Percentiles rank a stretch among this genome's conserved stretches.
phyloP scores from a whole-genome alignment of 2,329 filamentous ascomycete genomes.

The Pseudogymnoascus sp. region DNA sequence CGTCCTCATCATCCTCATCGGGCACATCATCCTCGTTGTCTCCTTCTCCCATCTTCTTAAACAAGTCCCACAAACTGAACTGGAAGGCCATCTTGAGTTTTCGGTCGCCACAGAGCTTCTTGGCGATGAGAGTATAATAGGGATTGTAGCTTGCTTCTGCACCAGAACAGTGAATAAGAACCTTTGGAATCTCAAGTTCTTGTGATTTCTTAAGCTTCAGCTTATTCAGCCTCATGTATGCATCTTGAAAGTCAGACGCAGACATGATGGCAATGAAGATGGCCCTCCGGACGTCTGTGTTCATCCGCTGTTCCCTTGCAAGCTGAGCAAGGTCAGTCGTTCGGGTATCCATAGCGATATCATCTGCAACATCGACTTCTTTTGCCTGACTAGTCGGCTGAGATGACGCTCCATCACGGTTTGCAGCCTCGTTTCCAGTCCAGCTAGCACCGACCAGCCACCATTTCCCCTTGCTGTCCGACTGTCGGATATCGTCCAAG shows the following conservation, averaged over 20 bases:
- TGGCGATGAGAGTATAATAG: constrained; percentile 83
- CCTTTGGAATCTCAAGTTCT: constrained; percentile 75
- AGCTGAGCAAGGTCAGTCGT: constrained; percentile 27
- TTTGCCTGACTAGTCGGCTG: constrained; percentile 26
- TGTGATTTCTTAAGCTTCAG: constrained; percentile 80
- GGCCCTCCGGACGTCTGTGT: constrained; percentile 39
- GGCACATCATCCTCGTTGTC: constrained; percentile 51
- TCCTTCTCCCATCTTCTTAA: constrained; percentile 75
- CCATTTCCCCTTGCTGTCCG: constrained; percentile 89
- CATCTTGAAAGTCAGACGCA: constrained; percentile 74
- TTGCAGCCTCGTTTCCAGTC: constrained; percentile 35
- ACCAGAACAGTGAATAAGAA: constrained; percentile 79
- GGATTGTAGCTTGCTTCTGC: constrained; percentile 81
- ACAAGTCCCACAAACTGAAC: constrained; percentile 77
- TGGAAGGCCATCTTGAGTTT: constrained; percentile 78
- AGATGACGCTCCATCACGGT: constrained; percentile 23
- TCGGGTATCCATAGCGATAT: constrained; percentile 14
- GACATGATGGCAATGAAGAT: constrained; percentile 91
- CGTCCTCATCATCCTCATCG: constrained; percentile 46
- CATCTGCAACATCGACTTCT: constrained; percentile 2
- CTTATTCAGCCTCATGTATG: constrained; percentile 68
- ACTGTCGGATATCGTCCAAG: constrained; percentile 71
- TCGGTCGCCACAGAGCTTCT: constrained; percentile 65
- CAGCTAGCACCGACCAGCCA: constrained; percentile 98
- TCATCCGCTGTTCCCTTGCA: constrained; percentile 29